Evolutionary conservation across 257 asterid genomes (phyloP).

Genomic region (Lycium ferocissimum): DNA sequence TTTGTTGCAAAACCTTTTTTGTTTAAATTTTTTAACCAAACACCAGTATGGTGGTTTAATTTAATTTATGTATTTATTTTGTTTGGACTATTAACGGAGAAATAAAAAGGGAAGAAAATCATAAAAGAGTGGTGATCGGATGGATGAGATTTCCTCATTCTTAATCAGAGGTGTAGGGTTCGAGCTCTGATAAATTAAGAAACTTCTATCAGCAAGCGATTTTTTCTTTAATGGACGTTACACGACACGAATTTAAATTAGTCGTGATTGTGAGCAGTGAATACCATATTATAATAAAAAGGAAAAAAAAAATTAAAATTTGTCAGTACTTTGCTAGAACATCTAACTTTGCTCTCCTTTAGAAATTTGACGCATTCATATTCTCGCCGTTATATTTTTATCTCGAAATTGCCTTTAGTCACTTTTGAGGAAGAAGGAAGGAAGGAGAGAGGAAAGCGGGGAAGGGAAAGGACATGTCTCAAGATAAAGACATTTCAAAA

Average conservation of each 20-base stretch:
- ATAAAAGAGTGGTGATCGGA: background rate
- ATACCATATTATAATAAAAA: no score
- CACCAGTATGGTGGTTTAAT: background rate
- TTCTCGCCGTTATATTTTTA: background rate
- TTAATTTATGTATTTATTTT: background rate
- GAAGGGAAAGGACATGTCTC: slow-evolving; percentile 21
- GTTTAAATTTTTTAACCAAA: background rate
- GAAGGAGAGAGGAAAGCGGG: slow-evolving; percentile 26
- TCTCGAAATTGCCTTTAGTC: background rate
- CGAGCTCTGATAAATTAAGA: no score
- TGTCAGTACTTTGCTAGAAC: background rate
- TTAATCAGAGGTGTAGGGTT: no score
- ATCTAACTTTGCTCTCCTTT: no score
- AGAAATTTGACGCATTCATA: background rate
- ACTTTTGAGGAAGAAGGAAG: background rate
- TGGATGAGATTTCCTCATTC: background rate
- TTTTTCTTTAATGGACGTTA: background rate
- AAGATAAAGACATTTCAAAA: slow-evolving; percentile 14
- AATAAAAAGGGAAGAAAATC: background rate
- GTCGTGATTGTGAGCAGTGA: background rate
- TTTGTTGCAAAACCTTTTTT: no score
- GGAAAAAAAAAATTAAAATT: no score
- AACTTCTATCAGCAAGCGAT: no score
- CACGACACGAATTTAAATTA: background rate
- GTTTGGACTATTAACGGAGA: background rate